Percentiles rank a stretch among this genome's conserved stretches.
Evolutionary conservation across 2,329 filamentous ascomycete genomes (phyloP).

Genomic region (Colletotrichum tanaceti): DNA sequence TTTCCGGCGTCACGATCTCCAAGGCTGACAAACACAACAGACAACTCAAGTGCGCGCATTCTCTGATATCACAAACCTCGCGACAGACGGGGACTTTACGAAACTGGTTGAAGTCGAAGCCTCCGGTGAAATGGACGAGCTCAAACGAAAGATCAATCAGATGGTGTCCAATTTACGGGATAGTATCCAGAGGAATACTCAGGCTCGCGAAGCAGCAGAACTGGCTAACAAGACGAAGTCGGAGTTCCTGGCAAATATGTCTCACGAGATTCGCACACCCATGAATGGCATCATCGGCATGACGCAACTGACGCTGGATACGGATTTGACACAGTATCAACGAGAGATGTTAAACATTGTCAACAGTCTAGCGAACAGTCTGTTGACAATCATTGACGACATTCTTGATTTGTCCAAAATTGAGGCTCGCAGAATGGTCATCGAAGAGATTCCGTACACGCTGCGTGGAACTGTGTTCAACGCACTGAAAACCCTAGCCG

Average conservation of each 20-base stretch:
- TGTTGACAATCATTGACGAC: slow-evolving; percentile 95
- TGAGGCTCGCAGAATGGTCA: slow-evolving; percentile 96
- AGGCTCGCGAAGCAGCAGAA: slow-evolving; percentile 94
- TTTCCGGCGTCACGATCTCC: slow-evolving; percentile 27
- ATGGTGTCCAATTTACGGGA: slow-evolving; percentile 97
- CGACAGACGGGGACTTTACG: slow-evolving; percentile 96
- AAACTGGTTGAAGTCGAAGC: slow-evolving; percentile 97
- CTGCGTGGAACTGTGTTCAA: slow-evolving; percentile 96
- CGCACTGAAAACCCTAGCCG: slow-evolving; percentile 94
- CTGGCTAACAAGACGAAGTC: slow-evolving; percentile 98
- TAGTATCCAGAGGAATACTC: slow-evolving; percentile 96
- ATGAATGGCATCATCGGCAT: slow-evolving; percentile 99
- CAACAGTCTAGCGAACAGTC: slow-evolving; percentile 93
- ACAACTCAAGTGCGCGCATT: slow-evolving; percentile 98
- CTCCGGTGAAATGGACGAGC: slow-evolving; percentile 98
- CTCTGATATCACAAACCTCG: slow-evolving; percentile 97
- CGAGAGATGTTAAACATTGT: slow-evolving; percentile 99
- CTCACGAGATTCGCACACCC: slow-evolving; percentile 95
- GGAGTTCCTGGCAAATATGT: slow-evolving; percentile 99
- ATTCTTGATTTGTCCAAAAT: slow-evolving; percentile 82
- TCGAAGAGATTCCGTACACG: slow-evolving; percentile 97
- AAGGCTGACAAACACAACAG: slow-evolving; percentile 61
- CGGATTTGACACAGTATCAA: slow-evolving; percentile 92
- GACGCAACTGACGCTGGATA: slow-evolving; percentile 96
- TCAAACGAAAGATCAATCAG: slow-evolving; percentile 99